Base-by-base conservation (phyloP, 148 eudicot genomes). In the Cornus suecica region DNA sequence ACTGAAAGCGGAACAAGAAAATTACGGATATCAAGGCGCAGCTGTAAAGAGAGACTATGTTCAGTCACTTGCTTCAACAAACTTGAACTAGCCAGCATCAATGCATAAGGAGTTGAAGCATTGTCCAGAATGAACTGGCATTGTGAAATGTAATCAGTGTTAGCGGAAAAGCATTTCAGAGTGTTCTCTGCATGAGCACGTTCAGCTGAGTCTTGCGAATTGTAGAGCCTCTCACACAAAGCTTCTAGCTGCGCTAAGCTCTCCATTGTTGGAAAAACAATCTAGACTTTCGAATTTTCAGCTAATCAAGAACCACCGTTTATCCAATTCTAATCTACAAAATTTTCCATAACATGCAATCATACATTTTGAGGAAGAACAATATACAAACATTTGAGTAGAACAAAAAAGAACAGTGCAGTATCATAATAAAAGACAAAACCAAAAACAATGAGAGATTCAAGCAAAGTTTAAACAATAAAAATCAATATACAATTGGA, bases 51-150 rank as follows among this genome's bases (percentile, higher is more conserved):
- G 65, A 93, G 86, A 13, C 90, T 85, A 58, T 93, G 89, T 68
- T 91, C 97, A 1, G 98, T 93, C 78, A 93, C 98, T 90, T 93
- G 98, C 87, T 93, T 93, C 91, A 93, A 81, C 84, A 93, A 82
- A 80, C 98, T 93, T 32, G 98, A 93, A 84, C 98, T 88, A 52
- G 97, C 98, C 73, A 93, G 88, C 97, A 93, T 91, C 88, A 93
- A 79, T 1, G 97, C 98, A 65, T 93, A 93, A 8, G 98, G 97
- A 68, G 97, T 88, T 82, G 78, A 82, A 72, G 98, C 91, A 85
- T 90, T 93, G 76, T 93, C 98, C 83, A 93, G 77, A 56, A 93
- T 91, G 84, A 87, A 93, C 76, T 93, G 98, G 80, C 98, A 93
- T 79, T 93, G 97, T 2, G 98, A 85, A 79, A 93, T 93, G 78